A percentile compares a stretch with the other conserved stretches of the same genome.
These are phyloP conservation scores for Hortiboletus campestris DNA, from an alignment of 768 basidiomycete genomes.

Conservation along the genomic window DNA sequence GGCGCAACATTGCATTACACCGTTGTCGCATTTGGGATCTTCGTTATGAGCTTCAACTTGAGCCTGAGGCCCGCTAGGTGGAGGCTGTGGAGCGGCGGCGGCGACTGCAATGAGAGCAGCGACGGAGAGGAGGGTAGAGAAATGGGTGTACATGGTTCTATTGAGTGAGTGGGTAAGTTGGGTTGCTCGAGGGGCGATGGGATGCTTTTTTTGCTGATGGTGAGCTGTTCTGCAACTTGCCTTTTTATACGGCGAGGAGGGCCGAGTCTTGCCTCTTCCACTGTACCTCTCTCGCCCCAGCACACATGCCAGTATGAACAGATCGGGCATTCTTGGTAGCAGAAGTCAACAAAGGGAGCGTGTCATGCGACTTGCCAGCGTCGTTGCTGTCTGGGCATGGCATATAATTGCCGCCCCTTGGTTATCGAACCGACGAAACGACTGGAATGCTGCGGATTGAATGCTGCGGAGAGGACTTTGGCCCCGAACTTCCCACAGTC, in stretches of 20 bases:
- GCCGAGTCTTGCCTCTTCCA: neutral
- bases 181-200: neutral
- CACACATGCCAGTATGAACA: neutral
- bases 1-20: constrained; percentile 9
- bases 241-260: constrained; percentile 8
- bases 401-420: neutral
- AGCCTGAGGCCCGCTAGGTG: constrained; percentile 1
- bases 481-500: neutral
- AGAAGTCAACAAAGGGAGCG: neutral
- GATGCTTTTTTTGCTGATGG: neutral
- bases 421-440: neutral
- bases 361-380: neutral
- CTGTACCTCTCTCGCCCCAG: neutral
- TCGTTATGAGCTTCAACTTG: neutral
- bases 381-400: neutral
- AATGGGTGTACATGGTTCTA: constrained; percentile 5
- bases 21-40: constrained; percentile 4
- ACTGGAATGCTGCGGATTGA: neutral
- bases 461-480: too few species aligned
- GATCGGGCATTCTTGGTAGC: neutral
- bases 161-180: neutral
- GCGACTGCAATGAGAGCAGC: constrained; percentile 6
- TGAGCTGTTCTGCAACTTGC: neutral
- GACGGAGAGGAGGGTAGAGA: constrained; percentile 6
- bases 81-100: too few species aligned